Evolutionary conservation across 306 rosid genomes (phyloP).

Genomic region (Vigna mungo): DNA sequence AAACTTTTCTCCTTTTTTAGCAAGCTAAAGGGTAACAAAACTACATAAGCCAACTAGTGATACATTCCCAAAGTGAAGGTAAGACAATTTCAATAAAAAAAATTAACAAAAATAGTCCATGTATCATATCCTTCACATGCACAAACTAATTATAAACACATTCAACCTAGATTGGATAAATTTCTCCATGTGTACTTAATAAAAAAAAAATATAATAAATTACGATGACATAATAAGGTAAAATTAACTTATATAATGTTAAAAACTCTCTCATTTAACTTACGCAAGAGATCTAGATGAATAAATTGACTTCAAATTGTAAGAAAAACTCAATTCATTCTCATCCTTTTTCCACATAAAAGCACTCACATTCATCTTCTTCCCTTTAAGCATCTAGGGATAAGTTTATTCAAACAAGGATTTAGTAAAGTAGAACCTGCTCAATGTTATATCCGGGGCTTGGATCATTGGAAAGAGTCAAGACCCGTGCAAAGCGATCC

Average conservation of each 20-base stretch:
- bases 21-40: constrained; percentile 65
- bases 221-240: no score
- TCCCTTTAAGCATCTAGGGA: background rate
- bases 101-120: background rate
- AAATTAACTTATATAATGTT: no score
- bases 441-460: constrained; percentile 92
- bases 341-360: background rate
- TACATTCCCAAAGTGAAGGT: constrained; percentile 3
- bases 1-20: constrained; percentile 82
- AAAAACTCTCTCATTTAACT: no score
- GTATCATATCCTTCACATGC: background rate
- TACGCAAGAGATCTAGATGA: no score
- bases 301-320: background rate
- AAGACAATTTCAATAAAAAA: background rate
- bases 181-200: background rate
- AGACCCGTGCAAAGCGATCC: constrained; percentile 91
- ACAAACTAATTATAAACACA: background rate
- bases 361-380: background rate
- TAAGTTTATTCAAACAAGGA: background rate
- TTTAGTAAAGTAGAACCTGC: constrained; percentile 61
- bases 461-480: constrained; percentile 87
- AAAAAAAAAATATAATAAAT: background rate
- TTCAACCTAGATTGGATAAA: background rate
- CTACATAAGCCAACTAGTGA: constrained; percentile 27
- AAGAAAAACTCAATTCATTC: background rate